Conservation (phyloP, 768 basidiomycete species). For the Lentinula sp. region DNA sequence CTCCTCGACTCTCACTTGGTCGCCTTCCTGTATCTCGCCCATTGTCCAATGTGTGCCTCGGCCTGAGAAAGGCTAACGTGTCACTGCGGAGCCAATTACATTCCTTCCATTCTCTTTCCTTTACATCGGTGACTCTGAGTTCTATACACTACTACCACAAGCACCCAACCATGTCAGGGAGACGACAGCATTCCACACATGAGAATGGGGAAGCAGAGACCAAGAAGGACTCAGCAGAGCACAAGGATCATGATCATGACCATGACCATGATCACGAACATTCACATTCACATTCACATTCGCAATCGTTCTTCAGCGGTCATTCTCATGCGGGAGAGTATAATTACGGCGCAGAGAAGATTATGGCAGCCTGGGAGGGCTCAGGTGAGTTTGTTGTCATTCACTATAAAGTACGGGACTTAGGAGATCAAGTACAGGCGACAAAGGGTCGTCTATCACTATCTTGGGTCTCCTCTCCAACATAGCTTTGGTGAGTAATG, state of each 20-base stretch:
- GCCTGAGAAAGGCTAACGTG: slow-evolving; percentile 3
- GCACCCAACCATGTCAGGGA: not conserved
- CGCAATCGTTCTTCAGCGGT: slow-evolving; percentile 50
- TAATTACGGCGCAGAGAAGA: slow-evolving; percentile 55
- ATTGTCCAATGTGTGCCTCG: not conserved
- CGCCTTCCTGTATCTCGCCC: not conserved
- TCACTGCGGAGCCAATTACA: not conserved
- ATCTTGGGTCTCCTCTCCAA: slow-evolving; percentile 82
- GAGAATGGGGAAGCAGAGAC: not conserved
- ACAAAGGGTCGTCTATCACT: slow-evolving; percentile 80
- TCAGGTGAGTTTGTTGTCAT: slow-evolving; percentile 39
- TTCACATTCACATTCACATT: slow-evolving; percentile 15
- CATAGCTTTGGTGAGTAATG: slow-evolving; percentile 43
- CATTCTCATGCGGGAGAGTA: slow-evolving; percentile 61
- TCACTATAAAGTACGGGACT: not conserved
- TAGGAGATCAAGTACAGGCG: slow-evolving; percentile 37
- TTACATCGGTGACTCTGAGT: not conserved
- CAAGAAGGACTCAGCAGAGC: not conserved
- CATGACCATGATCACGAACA: slow-evolving; percentile 34
- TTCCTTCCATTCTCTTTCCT: not conserved
- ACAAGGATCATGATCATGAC: slow-evolving; percentile 14
- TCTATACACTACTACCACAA: not conserved
- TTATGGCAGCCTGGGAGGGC: slow-evolving; percentile 63
- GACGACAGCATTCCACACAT: slow-evolving; percentile 1
- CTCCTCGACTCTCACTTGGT: not conserved